Evolutionary conservation across 2,329 filamentous ascomycete species (phyloP).

Genomic region (Geoglossum cookeanum): DNA sequence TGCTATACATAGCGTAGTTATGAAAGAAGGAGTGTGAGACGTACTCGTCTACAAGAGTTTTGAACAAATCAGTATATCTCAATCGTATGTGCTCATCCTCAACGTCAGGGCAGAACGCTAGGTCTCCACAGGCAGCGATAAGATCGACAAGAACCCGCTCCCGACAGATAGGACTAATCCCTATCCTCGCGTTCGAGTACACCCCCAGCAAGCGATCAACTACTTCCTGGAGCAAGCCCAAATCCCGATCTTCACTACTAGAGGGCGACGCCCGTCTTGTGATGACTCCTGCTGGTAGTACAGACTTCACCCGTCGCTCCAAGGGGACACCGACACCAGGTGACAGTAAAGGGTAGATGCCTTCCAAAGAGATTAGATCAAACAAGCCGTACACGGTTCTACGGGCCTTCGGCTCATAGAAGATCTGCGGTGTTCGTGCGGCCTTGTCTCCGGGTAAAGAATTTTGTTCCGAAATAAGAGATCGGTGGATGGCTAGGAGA

Average conservation of each 20-base stretch:
- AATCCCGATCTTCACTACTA: constrained; percentile 11
- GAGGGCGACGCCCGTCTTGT: constrained; percentile 17
- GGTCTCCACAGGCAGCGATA: constrained; percentile 3
- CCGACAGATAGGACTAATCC: neutral
- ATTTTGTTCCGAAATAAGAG: neutral
- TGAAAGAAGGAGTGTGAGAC: neutral
- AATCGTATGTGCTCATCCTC: neutral
- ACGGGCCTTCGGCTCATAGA: constrained; percentile 2
- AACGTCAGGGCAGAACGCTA: neutral
- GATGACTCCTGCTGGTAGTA: constrained; percentile 23
- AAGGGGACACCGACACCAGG: constrained; percentile 24
- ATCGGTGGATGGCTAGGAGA: neutral
- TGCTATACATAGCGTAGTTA: neutral
- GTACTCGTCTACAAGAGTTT: constrained; percentile 1
- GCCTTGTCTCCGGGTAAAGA: neutral
- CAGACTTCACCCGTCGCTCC: constrained; percentile 24
- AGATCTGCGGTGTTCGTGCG: neutral
- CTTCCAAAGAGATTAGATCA: constrained; percentile 25
- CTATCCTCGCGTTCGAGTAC: constrained; percentile 7
- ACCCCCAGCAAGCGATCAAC: constrained; percentile 17
- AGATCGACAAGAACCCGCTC: constrained; percentile 7
- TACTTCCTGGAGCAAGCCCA: constrained; percentile 13
- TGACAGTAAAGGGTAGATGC: constrained; percentile 25
- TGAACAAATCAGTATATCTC: neutral
- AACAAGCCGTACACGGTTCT: constrained; percentile 22